Base-by-base conservation (phyloP, 495 filamentous ascomycete species). In the Letharia lupina region DNA sequence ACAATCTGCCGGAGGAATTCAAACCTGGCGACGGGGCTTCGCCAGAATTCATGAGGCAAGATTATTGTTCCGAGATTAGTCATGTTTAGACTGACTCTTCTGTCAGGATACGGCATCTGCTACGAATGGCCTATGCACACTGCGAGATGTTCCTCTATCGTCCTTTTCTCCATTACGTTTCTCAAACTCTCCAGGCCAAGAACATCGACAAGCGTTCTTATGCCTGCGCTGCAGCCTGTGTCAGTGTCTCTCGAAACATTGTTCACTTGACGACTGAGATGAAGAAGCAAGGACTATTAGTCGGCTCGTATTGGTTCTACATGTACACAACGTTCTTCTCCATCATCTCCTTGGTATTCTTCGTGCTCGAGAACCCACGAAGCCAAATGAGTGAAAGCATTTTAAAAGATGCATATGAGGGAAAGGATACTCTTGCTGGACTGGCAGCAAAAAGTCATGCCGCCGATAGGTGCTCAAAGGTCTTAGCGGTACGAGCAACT, bases 251-350 rank as follows among this genome's bases (percentile, higher is more conserved):
- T 28, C 86, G 94, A 37, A 98, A 96, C 71, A 94, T 98, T 64
- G 85, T 98, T 44, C 93, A 96, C 74, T 94, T 96, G 65, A 90
- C 89, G 4, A 85, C 85, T 39, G 89, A 94, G 68, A 97, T 98
- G 86, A 91, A 93, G 67, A 89, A 87, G 71, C 82, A 86, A 68
- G 87, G 87, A 0, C 80, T 95, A 15, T 82, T 98, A 33, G 89
- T 90, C 70, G 94, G 94, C 0, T 90, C 92, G 1, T 96, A 93
- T 77, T 98, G 94, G 94, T 97, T 96, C 70, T 89, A 89, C 59
- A 91, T 96, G 77, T 98, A 97, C 70, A 96, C 94, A 4, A 90
- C 91, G 18, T 98, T 96, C 77, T 98, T 96, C 74, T 88, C 92
- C 33, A 91, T 97, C 54, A 80, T 98, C 13, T 91, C 92, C 0